Percentiles rank a stretch among this genome's conserved stretches.
phyloP scores from a whole-genome alignment of 2,329 filamentous ascomycete genomes.

The Fusarium cyanostomum region DNA sequence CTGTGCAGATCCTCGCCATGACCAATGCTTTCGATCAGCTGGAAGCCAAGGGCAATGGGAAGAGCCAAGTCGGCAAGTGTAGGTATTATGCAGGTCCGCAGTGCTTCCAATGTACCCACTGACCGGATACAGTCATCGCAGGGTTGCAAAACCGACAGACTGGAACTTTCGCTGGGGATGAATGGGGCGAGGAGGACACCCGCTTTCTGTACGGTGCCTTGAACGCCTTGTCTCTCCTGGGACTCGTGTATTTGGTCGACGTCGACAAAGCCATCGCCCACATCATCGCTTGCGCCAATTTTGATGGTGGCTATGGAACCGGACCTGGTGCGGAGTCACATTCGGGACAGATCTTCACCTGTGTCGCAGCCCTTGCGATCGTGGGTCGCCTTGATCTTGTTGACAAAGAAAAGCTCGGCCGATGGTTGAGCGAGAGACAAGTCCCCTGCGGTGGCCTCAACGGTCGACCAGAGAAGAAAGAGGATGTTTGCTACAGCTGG shows the following conservation, averaged over 20 bases:
- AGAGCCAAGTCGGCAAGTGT: conserved; percentile 81
- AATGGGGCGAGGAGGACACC: conserved; percentile 97
- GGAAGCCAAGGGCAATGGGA: conserved; percentile 72
- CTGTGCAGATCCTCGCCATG: conserved; percentile 90
- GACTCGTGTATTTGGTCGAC: conserved; percentile 76
- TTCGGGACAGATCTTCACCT: conserved; percentile 95
- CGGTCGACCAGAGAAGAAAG: conserved; percentile 91
- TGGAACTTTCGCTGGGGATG: conserved; percentile 91
- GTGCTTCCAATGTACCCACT: conserved; percentile 29
- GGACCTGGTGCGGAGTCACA: conserved; percentile 93
- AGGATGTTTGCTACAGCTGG: conserved; percentile 99
- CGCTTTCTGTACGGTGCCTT: conserved; percentile 92
- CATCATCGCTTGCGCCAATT: conserved; percentile 85
- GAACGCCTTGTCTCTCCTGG: conserved; percentile 87
- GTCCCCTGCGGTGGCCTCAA: conserved; percentile 89
- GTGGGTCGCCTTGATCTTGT: conserved; percentile 83
- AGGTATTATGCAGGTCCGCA: conserved; percentile 51
- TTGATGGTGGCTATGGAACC: conserved; percentile 93
- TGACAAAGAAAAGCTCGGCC: conserved; percentile 81
- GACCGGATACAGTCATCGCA: conserved; percentile 71
- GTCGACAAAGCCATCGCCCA: conserved; percentile 82
- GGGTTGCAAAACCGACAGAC: conserved; percentile 80
- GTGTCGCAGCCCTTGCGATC: conserved; percentile 86
- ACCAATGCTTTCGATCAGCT: conserved; percentile 86
- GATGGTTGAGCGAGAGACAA: conserved; percentile 94